phyloP scores from a whole-genome alignment of 805 yeast genomes.

The Metschnikowia noctiluminum region DNA sequence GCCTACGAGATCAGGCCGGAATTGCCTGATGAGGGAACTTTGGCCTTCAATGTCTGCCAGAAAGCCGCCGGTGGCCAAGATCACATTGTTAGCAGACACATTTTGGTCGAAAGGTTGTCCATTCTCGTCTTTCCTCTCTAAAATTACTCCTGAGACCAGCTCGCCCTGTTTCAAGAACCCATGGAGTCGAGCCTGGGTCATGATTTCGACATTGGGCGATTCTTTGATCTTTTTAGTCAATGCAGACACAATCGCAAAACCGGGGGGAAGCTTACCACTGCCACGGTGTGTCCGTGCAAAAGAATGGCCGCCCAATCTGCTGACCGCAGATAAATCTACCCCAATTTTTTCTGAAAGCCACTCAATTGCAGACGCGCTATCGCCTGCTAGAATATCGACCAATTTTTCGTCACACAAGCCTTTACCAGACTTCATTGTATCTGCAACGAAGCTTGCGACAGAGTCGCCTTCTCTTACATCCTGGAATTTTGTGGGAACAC shows the following conservation, averaged over 20 bases:
- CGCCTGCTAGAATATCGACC: constrained; percentile 23
- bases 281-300: constrained; percentile 40
- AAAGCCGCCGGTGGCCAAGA: constrained; percentile 61
- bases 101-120: neutral
- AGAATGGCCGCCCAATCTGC: constrained; percentile 41
- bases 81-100: constrained; percentile 24
- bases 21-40: constrained; percentile 31
- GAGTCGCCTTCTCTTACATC: constrained; percentile 22
- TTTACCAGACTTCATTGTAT: constrained; percentile 34
- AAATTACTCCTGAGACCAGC: constrained; percentile 40
- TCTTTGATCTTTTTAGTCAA: constrained; percentile 37
- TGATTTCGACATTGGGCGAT: constrained; percentile 22
- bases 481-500: constrained; percentile 32
- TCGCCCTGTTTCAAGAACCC: constrained; percentile 25
- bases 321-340: constrained; percentile 31
- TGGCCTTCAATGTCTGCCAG: constrained; percentile 41
- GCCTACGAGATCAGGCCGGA: constrained; percentile 43
- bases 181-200: constrained; percentile 16
- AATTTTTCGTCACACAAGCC: constrained; percentile 24
- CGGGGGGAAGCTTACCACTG: constrained; percentile 50
- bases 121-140: constrained; percentile 20
- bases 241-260: constrained; percentile 52
- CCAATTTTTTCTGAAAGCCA: constrained; percentile 29
- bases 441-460: constrained; percentile 24
- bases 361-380: constrained; percentile 29